A percentile compares a stretch with the other conserved stretches of the same genome.
phyloP scores from a whole-genome alignment of 495 filamentous ascomycete genomes.

The Elaphomyces granulatus region DNA sequence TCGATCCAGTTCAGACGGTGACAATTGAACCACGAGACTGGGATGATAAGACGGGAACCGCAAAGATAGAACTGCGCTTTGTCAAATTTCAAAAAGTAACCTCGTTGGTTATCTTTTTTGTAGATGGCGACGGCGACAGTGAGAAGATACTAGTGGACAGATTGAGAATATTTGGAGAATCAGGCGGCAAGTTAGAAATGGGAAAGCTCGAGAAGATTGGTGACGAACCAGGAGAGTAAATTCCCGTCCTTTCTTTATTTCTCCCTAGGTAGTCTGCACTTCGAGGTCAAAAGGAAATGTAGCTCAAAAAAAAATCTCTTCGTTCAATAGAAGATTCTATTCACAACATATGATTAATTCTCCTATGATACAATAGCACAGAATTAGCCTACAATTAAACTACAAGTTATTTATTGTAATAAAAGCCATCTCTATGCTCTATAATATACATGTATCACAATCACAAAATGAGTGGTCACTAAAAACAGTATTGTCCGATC shows the following conservation, averaged over 20 bases:
- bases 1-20: slow-evolving; percentile 60
- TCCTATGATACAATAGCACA: too few relatives aligned
- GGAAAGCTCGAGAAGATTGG: slow-evolving; percentile 94
- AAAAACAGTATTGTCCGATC: slow-evolving; percentile 31
- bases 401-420: background rate
- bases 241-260: background rate
- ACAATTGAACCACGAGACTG: slow-evolving; percentile 62
- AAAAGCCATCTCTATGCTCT: too few relatives aligned
- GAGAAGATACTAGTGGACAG: slow-evolving; percentile 83
- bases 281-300: too few relatives aligned
- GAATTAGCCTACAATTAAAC: background rate
- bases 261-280: too few relatives aligned
- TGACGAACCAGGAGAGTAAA: slow-evolving; percentile 53
- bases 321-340: too few relatives aligned
- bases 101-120: slow-evolving; percentile 76
- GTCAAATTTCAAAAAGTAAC: slow-evolving; percentile 95
- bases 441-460: too few relatives aligned
- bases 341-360: too few relatives aligned
- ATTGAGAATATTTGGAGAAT: slow-evolving; percentile 74
- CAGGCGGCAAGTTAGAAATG: slow-evolving; percentile 82
- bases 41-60: slow-evolving; percentile 74
- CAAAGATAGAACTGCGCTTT: slow-evolving; percentile 68
- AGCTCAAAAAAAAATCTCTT: too few relatives aligned
- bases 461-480: too few relatives aligned
- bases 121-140: slow-evolving; percentile 69